Percentiles rank a stretch among this genome's conserved stretches.
phyloP scores from a whole-genome alignment of 805 yeast species.

The Suhomyces prunicola region DNA sequence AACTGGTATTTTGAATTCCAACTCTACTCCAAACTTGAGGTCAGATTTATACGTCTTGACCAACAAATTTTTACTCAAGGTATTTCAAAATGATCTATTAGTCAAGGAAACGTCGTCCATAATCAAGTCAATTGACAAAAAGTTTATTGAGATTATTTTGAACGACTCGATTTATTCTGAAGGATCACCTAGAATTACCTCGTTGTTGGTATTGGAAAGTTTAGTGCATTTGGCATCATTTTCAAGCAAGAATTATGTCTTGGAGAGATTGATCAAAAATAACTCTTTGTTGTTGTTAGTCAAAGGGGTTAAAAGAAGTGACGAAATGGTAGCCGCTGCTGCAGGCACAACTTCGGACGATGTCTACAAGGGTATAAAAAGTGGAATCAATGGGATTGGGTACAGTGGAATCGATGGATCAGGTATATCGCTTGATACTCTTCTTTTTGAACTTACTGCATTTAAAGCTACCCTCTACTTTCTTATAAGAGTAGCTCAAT shows the following conservation, averaged over 20 bases:
- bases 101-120: slow-evolving; percentile 50
- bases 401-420: slow-evolving; percentile 4
- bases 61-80: slow-evolving; percentile 59
- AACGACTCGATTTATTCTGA: slow-evolving; percentile 80
- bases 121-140: slow-evolving; percentile 56
- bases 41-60: slow-evolving; percentile 77
- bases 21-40: slow-evolving; percentile 63
- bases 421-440: slow-evolving; percentile 46
- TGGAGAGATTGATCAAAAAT: slow-evolving; percentile 59
- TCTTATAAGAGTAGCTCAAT: slow-evolving; percentile 70
- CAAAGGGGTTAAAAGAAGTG: slow-evolving; percentile 65
- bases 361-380: not conserved
- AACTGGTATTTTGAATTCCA: slow-evolving; percentile 68
- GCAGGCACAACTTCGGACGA: slow-evolving; percentile 12
- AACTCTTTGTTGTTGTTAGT: slow-evolving; percentile 66
- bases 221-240: slow-evolving; percentile 52
- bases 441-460: slow-evolving; percentile 72
- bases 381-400: not conserved
- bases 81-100: slow-evolving; percentile 38
- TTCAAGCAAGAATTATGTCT: slow-evolving; percentile 49
- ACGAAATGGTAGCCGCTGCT: slow-evolving; percentile 51
- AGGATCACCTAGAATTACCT: slow-evolving; percentile 70
- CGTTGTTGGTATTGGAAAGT: slow-evolving; percentile 71
- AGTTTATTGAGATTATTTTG: slow-evolving; percentile 61
- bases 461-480: slow-evolving; percentile 70